Evolutionary conservation across 164 flowering plant genomes (phyloP).

Genomic region (Nymphaea thermarum): DNA sequence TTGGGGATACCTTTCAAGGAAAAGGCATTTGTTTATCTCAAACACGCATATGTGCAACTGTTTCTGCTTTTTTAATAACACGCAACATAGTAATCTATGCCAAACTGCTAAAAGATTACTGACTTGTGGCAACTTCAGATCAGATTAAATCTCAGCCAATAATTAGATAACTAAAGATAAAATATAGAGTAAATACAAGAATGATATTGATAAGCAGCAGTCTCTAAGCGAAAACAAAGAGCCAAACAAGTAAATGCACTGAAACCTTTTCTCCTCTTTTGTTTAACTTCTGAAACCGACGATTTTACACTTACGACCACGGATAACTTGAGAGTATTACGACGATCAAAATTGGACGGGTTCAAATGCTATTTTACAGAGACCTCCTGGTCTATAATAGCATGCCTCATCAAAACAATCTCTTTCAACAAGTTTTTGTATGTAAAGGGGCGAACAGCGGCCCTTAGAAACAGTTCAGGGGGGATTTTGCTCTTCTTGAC

Average conservation of each 20-base stretch:
- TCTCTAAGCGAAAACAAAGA: not conserved
- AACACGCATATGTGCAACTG: no score
- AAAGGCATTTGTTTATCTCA: no score
- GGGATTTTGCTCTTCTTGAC: conserved; percentile 68
- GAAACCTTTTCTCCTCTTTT: not conserved
- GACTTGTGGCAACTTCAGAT: no score
- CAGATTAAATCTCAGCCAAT: no score
- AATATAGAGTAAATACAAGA: not conserved
- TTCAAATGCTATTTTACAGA: not conserved
- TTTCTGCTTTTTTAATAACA: no score
- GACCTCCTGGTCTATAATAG: conserved; percentile 52
- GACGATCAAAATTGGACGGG: not conserved
- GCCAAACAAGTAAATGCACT: not conserved
- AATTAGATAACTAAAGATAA: no score
- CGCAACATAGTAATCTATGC: no score
- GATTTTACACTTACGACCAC: no score
- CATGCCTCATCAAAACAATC: conserved; percentile 84
- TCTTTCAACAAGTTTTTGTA: conserved; percentile 90
- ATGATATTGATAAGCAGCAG: no score
- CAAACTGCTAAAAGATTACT: no score
- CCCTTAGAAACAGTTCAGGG: conserved; percentile 63
- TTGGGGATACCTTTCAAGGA: no score
- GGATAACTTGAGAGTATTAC: no score
- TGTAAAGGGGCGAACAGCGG: conserved; percentile 82
- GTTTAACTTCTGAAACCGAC: not conserved